phyloP scores from a whole-genome alignment of 495 filamentous ascomycete genomes.

The Penicillium lividum region DNA sequence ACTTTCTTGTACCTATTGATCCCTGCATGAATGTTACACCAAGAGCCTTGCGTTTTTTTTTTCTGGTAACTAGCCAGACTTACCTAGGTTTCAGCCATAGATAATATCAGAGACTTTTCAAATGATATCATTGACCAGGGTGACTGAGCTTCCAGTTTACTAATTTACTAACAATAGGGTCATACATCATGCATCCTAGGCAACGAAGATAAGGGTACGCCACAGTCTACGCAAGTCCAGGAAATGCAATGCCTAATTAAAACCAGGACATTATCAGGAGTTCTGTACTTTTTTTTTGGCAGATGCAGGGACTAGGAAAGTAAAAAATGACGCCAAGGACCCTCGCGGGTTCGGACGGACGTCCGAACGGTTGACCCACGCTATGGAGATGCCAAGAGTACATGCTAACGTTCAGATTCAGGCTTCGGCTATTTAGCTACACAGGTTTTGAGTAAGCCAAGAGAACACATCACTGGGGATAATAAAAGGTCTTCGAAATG shows the following conservation, averaged over 20 bases:
- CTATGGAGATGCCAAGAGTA: slow-evolving; percentile 4
- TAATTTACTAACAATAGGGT: neutral
- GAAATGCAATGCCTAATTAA: neutral
- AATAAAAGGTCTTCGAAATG: neutral
- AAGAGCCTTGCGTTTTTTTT: neutral
- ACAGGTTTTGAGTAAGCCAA: neutral
- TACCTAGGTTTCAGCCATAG: too few relatives aligned
- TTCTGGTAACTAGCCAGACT: too few relatives aligned
- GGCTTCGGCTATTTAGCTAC: neutral
- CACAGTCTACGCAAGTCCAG: neutral
- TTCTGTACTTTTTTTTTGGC: neutral
- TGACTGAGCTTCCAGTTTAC: neutral
- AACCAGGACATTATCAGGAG: too few relatives aligned
- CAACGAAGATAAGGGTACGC: neutral
- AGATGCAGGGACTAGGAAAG: neutral
- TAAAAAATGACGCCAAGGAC: neutral
- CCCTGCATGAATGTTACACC: neutral
- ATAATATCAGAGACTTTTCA: too few relatives aligned
- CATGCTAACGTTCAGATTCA: neutral
- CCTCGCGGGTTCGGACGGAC: slow-evolving; percentile 5
- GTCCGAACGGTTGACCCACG: neutral
- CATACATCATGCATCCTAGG: neutral
- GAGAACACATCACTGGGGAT: neutral
- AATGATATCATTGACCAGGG: neutral
- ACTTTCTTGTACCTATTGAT: neutral